phyloP scores from a whole-genome alignment of 2,329 filamentous ascomycete genomes.

The Curvularia hawaiiensis region DNA sequence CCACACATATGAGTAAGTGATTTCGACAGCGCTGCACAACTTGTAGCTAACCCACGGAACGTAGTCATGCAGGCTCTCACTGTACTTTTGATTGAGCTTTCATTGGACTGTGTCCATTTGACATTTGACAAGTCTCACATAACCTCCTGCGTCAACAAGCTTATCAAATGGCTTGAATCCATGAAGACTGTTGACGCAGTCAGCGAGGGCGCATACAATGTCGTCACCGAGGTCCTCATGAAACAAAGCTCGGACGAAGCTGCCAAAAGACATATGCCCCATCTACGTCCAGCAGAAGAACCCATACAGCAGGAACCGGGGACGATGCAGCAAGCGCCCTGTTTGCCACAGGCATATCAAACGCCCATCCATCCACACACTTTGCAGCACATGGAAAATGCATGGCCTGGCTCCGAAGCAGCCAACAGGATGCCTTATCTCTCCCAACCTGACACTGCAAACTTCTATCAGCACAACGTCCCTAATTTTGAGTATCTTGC shows the following conservation, averaged over 20 bases:
- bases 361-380: not conserved
- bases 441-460: not conserved
- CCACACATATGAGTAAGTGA: conserved; percentile 33
- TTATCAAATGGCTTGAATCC: conserved; percentile 37
- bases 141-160: conserved; percentile 30
- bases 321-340: not conserved
- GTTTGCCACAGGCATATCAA: not conserved
- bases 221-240: conserved; percentile 19
- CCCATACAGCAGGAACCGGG: not conserved
- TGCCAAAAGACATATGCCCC: conserved; percentile 1
- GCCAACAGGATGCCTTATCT: not conserved
- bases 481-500: conserved; percentile 1
- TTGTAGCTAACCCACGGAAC: not conserved
- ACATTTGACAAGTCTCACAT: conserved; percentile 31
- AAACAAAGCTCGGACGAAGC: conserved; percentile 5
- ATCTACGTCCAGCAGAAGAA: not conserved
- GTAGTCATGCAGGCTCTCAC: conserved; percentile 47
- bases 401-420: not conserved
- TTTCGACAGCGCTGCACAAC: not conserved
- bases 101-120: conserved; percentile 32
- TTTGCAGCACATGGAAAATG: not conserved
- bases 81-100: conserved; percentile 46
- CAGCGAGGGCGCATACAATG: conserved; percentile 36
- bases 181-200: conserved; percentile 37
- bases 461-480: not conserved